A percentile compares a stretch with the other conserved stretches of the same genome.
Evolutionary conservation across 108 stramenopile genomes (phyloP).

Genomic region (Stephanodiscus minutulus): DNA sequence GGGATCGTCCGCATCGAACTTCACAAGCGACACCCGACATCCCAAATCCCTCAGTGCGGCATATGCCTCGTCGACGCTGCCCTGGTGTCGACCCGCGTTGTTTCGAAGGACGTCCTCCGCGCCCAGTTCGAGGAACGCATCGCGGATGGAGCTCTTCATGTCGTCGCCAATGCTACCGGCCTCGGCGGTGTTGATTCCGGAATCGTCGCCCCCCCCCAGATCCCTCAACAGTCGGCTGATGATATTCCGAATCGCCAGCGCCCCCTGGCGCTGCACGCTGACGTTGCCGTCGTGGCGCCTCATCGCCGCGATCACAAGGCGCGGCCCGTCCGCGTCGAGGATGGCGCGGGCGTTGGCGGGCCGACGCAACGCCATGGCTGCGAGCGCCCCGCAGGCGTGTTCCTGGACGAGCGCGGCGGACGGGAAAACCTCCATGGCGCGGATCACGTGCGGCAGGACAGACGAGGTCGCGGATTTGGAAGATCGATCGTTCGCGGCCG

Average conservation of each 20-base stretch:
- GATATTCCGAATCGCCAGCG: conserved; percentile 85
- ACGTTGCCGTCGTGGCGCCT: conserved; percentile 58
- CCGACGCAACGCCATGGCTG: conserved; percentile 84
- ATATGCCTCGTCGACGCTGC: conserved; percentile 90
- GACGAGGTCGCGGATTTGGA: conserved; percentile 44
- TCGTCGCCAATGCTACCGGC: conserved; percentile 17
- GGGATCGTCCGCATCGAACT: conserved; percentile 51
- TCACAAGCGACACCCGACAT: conserved; percentile 54
- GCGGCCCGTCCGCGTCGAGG: conserved; percentile 51
- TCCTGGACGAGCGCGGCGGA: conserved; percentile 59
- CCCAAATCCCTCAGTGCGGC: conserved; percentile 90
- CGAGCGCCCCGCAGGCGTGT: conserved; percentile 85
- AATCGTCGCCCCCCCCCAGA: conserved; percentile 2
- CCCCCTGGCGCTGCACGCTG: conserved; percentile 80
- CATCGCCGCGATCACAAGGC: conserved; percentile 70
- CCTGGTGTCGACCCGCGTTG: conserved; percentile 73
- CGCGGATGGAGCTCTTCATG: conserved; percentile 34
- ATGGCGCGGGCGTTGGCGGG: conserved; percentile 76
- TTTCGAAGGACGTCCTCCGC: conserved; percentile 73
- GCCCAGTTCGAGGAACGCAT: conserved; percentile 68
- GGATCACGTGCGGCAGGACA: conserved; percentile 32
- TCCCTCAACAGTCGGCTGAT: conserved; percentile 61
- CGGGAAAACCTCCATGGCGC: conserved; percentile 53
- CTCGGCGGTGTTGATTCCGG: not conserved
- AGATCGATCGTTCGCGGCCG: conserved; percentile 26